phyloP scores from a whole-genome alignment of 2,329 filamentous ascomycete species.

The Triangularia setosa region DNA sequence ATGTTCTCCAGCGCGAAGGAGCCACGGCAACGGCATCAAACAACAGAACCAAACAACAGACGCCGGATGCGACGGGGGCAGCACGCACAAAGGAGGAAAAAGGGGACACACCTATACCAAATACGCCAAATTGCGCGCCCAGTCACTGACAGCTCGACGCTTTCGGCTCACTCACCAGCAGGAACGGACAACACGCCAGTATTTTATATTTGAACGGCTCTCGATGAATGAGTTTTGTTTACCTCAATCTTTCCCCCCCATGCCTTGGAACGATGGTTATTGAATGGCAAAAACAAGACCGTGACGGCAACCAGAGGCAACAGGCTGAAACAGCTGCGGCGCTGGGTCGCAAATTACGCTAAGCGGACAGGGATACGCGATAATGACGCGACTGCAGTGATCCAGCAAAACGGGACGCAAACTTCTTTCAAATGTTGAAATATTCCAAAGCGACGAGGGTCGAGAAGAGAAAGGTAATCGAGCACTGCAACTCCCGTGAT shows the following conservation, averaged over 20 bases:
- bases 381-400: conserved; percentile 23
- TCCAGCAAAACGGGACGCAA: conserved; percentile 1
- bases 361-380: conserved; percentile 21
- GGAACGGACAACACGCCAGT: not conserved
- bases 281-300: not conserved
- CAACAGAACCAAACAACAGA: not conserved
- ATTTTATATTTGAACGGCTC: not conserved
- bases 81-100: conserved; percentile 8
- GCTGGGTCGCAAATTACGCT: conserved; percentile 11
- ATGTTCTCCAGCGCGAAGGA: not conserved
- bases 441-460: too few species aligned
- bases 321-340: conserved; percentile 12
- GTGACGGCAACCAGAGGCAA: not conserved
- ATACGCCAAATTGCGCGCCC: not conserved
- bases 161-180: not conserved
- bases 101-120: not conserved
- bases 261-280: too few species aligned
- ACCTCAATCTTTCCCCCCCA: not conserved
- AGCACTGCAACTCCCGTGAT: too few species aligned
- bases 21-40: not conserved
- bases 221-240: not conserved
- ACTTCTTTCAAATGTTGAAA: not conserved
- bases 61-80: conserved; percentile 10
- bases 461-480: too few species aligned
- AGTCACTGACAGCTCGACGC: not conserved